phyloP scores from a whole-genome alignment of 306 rosid genomes.

The Vicia sativa region DNA sequence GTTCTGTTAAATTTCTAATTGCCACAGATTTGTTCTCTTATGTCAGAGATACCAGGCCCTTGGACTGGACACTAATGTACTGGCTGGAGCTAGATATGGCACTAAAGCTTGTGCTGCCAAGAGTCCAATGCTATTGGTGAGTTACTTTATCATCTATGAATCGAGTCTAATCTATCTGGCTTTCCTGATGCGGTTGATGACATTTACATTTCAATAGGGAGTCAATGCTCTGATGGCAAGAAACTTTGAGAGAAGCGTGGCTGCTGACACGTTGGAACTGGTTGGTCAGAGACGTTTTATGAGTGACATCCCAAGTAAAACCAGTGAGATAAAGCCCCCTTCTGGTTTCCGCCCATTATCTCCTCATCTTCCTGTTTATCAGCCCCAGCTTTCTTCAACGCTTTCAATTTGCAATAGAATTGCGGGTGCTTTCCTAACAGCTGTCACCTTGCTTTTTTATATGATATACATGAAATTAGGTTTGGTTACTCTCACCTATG shows the following conservation, averaged over 20 bases:
- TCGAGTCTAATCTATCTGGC: slow-evolving; percentile 30
- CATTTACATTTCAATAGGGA: slow-evolving; percentile 54
- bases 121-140: slow-evolving; percentile 85
- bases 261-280: slow-evolving; percentile 68
- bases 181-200: slow-evolving; percentile 18
- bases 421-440: slow-evolving; percentile 42
- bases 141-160: slow-evolving; percentile 31
- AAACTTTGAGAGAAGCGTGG: slow-evolving; percentile 74
- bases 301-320: slow-evolving; percentile 59
- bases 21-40: slow-evolving; percentile 35
- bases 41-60: slow-evolving; percentile 67
- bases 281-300: slow-evolving; percentile 68
- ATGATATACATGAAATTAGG: slow-evolving; percentile 44
- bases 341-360: slow-evolving; percentile 52
- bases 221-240: slow-evolving; percentile 76
- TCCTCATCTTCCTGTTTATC: slow-evolving; percentile 57
- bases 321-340: slow-evolving; percentile 57
- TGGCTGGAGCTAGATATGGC: slow-evolving; percentile 82
- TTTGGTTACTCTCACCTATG: slow-evolving; percentile 44
- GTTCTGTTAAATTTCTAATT: slow-evolving; percentile 26
- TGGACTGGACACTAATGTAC: slow-evolving; percentile 60
- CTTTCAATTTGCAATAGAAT: slow-evolving; percentile 53
- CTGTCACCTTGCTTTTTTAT: slow-evolving; percentile 37
- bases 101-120: slow-evolving; percentile 68
- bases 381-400: slow-evolving; percentile 52